Evolutionary conservation across 129 eudicot species (phyloP).

Genomic region (Flaveria trinervia): DNA sequence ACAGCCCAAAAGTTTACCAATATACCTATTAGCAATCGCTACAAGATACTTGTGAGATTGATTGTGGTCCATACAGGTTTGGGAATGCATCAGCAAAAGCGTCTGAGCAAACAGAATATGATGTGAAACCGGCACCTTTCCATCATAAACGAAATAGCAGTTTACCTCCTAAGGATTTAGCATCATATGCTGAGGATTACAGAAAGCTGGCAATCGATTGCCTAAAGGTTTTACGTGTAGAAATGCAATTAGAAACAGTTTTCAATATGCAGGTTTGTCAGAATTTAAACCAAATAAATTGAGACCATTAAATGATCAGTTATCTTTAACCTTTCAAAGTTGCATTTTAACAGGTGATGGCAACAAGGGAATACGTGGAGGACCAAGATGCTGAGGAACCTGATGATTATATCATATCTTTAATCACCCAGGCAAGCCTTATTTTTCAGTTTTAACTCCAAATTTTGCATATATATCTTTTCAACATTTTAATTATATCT

Average conservation of each 20-base stretch:
- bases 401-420: slow-evolving; percentile 87
- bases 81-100: slow-evolving; percentile 65
- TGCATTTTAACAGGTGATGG: slow-evolving; percentile 61
- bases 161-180: slow-evolving; percentile 73
- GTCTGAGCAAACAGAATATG: slow-evolving; percentile 49
- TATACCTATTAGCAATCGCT: neutral
- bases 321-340: slow-evolving; percentile 9
- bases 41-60: neutral
- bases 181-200: slow-evolving; percentile 92
- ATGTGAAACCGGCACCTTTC: slow-evolving; percentile 38
- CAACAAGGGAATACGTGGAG: slow-evolving; percentile 82
- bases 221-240: slow-evolving; percentile 92
- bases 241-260: slow-evolving; percentile 93
- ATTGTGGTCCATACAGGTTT: slow-evolving; percentile 49
- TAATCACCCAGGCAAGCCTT: slow-evolving; percentile 71
- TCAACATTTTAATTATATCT: slow-evolving; percentile 16
- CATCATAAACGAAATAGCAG: slow-evolving; percentile 64
- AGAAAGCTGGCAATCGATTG: slow-evolving; percentile 95
- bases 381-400: slow-evolving; percentile 99
- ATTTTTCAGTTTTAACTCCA: slow-evolving; percentile 4
- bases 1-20: neutral
- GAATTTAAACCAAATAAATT: neutral
- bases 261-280: slow-evolving; percentile 85
- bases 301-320: neutral
- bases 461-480: neutral